Conservation (phyloP, 2,329 filamentous ascomycete genomes). For the Penicillium sclerotigenum region DNA sequence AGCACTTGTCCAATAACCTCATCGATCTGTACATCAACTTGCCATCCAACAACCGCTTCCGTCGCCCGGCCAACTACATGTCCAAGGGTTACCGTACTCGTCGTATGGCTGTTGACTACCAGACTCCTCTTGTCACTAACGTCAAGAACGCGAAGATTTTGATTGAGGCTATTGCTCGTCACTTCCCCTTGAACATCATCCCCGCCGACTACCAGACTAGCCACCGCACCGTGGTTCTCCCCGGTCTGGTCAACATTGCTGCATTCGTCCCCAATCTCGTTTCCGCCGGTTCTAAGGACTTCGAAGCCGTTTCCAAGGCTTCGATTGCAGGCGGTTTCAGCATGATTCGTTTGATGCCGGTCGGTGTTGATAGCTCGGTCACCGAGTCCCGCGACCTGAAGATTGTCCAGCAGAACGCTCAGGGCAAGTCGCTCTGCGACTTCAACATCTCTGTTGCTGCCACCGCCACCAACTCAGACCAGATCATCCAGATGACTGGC, state of each 20-base stretch:
- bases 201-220: slow-evolving; percentile 90
- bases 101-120: slow-evolving; percentile 97
- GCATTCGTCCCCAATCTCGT: slow-evolving; percentile 74
- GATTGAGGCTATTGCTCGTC: slow-evolving; percentile 86
- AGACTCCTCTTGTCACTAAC: slow-evolving; percentile 95
- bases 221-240: slow-evolving; percentile 69
- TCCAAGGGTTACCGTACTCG: slow-evolving; percentile 95
- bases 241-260: slow-evolving; percentile 74
- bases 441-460: slow-evolving; percentile 77
- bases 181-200: slow-evolving; percentile 79
- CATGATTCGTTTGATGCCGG: slow-evolving; percentile 76
- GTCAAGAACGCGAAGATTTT: slow-evolving; percentile 99
- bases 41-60: slow-evolving; percentile 97
- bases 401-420: slow-evolving; percentile 68
- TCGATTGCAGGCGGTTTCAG: slow-evolving; percentile 73
- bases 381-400: slow-evolving; percentile 70
- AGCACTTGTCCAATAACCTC: slow-evolving; percentile 94
- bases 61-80: slow-evolving; percentile 96
- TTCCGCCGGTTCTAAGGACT: slow-evolving; percentile 61
- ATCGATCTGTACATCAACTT: slow-evolving; percentile 99
- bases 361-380: slow-evolving; percentile 69
- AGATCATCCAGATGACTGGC: slow-evolving; percentile 67
- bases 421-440: slow-evolving; percentile 67
- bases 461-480: slow-evolving; percentile 68
- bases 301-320: slow-evolving; percentile 67